phyloP scores from a whole-genome alignment of 2,329 filamentous ascomycete species.

The Hypoxylon sp. region DNA sequence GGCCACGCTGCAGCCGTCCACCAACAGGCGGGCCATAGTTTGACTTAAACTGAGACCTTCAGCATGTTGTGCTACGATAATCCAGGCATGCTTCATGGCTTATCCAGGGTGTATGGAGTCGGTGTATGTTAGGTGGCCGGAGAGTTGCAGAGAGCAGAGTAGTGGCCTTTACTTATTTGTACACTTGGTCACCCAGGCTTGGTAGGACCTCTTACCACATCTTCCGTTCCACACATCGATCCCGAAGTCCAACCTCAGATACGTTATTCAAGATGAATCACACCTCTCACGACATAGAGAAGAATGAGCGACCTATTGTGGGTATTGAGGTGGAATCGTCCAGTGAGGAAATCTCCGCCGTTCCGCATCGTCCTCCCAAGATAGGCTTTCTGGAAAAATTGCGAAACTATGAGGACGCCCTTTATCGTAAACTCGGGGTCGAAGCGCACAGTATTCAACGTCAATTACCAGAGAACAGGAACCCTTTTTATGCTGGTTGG shows the following conservation, averaged over 20 bases:
- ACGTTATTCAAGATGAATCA: slow-evolving; percentile 26
- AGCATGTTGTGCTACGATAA: slow-evolving; percentile 19
- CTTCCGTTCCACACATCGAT: background rate
- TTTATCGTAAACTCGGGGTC: slow-evolving; percentile 64
- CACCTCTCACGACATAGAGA: slow-evolving; percentile 27
- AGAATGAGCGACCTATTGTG: slow-evolving; percentile 17
- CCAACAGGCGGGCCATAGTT: background rate
- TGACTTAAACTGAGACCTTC: slow-evolving; percentile 4
- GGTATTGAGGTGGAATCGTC: slow-evolving; percentile 31
- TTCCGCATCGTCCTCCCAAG: slow-evolving; percentile 17
- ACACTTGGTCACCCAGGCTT: slow-evolving; percentile 3
- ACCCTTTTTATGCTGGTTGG: slow-evolving; percentile 56
- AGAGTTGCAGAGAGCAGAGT: background rate
- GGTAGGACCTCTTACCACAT: background rate
- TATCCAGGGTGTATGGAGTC: slow-evolving; percentile 20
- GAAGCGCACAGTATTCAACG: slow-evolving; percentile 63
- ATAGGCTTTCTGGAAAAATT: slow-evolving; percentile 55
- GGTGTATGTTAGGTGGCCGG: background rate
- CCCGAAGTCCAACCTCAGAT: background rate
- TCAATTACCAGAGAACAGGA: slow-evolving; percentile 60
- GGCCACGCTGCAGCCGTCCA: slow-evolving; percentile 11
- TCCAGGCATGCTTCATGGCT: slow-evolving; percentile 17
- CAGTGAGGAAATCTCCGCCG: slow-evolving; percentile 29
- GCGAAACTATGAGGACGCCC: slow-evolving; percentile 59
- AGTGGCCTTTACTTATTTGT: slow-evolving; percentile 22